Conservation (phyloP, 179 eudicot species). For the Patellifolia procumbens region DNA sequence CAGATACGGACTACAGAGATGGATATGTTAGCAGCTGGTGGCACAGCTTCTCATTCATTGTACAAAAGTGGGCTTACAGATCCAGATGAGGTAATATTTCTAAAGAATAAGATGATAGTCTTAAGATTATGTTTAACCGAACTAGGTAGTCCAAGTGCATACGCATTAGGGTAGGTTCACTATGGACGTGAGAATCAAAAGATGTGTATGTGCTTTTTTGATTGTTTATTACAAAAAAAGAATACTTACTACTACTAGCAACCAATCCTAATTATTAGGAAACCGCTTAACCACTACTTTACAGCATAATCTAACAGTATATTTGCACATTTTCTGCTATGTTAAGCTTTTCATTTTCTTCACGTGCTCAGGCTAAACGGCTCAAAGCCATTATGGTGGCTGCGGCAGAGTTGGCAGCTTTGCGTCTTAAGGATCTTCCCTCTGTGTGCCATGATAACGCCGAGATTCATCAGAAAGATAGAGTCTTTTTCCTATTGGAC, state of each 20-base stretch:
- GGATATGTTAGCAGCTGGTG: conserved; percentile 79
- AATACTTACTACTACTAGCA: too few relatives aligned
- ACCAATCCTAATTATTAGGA: too few relatives aligned
- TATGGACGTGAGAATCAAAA: neutral
- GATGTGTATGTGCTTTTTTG: too few relatives aligned
- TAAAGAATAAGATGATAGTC: neutral
- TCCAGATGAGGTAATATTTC: conserved; percentile 74
- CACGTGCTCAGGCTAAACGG: conserved; percentile 62
- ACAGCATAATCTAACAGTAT: too few relatives aligned
- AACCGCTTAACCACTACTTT: too few relatives aligned
- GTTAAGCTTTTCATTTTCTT: neutral
- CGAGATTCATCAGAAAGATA: conserved; percentile 50
- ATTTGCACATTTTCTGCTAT: neutral
- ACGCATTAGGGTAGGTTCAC: neutral
- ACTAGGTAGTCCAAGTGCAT: conserved; percentile 5
- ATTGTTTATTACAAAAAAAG: too few relatives aligned
- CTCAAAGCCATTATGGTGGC: conserved; percentile 94
- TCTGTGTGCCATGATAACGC: conserved; percentile 47
- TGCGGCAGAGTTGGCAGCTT: conserved; percentile 91
- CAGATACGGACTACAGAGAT: conserved; percentile 84
- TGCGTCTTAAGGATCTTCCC: conserved; percentile 86
- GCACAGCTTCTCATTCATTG: conserved; percentile 84
- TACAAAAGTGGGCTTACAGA: conserved; percentile 95
- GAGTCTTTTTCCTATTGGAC: conserved; percentile 80
- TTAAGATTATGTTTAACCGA: neutral